Base-by-base conservation (phyloP, 164 flowering plant genomes). In the Nymphaea colorata region DNA sequence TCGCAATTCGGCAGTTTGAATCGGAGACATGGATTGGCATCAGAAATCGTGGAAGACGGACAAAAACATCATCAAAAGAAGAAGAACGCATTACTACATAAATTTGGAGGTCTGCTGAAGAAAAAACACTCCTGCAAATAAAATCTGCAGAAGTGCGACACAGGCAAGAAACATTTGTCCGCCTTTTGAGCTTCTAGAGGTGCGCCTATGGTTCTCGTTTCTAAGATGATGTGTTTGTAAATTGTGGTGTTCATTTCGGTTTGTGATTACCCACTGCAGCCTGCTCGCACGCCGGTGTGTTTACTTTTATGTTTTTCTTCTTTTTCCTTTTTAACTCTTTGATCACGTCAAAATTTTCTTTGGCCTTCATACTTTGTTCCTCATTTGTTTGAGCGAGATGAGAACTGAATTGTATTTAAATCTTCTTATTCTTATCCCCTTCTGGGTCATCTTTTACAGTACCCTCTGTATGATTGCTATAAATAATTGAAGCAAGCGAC, bases 41-140 rank as follows among this genome's bases (percentile, higher is more conserved):
- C 84, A 53, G 93, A 85, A 53, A 79, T 73, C 62, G 3, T 71
- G n/a, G 87, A 85, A 8, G 87, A 82, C 67, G 83, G 87, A 18
- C 85, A 86, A 78, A 85, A 83, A 70, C 86, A 78, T 41, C 76
- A 75, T 14, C 82, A 70, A 75, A 89, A 91, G 89, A 94, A 94
- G 86, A 91, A 94, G 81, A 94, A 89, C 70, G 84, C 97, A 43
- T 79, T 94, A 74, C 83, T 91, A 11, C 75, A 78, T 44, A 90
- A 87, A 73, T 91, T 94, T 66, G 96, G 98, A 64, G 86, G 80
- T 77, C 77, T 94, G 17, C 83, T 94, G 65, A 94, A 92, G 86
- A 92, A 88, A 85, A 90, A 84, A 77, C 68, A 80, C 59, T 51
- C 57, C 57, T 15, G 14, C 57, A 51, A 51, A 51, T 51, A 5